Evolutionary conservation across 2,329 filamentous ascomycete genomes (phyloP), one percentile per base, ranked within the genome.

Genomic region (Magnaporthales sp.): DNA sequence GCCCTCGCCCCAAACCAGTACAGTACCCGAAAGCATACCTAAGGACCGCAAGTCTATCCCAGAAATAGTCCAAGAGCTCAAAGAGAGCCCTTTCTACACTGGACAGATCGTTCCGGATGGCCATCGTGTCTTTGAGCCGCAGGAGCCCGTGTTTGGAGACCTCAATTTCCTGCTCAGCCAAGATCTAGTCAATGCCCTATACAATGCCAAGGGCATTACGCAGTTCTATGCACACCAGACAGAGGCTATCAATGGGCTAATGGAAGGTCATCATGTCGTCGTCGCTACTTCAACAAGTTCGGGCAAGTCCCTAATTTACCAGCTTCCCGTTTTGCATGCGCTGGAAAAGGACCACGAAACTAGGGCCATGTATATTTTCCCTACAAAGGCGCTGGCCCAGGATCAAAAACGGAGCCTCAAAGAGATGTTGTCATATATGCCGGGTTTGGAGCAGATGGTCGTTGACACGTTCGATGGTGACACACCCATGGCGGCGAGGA

Each of bases 391-490:
- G 1, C 80, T 99, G 19, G 94, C 95, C 0, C 95, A 99, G 75
- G 95, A 99, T 76, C 95, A 99, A 76, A 88, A 89, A 71, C 86
- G 93, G 71, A 97, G 93, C 71, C 81, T 99, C 75, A 91, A 91
- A 72, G 92, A 97, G 66, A 84, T 98, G 74, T 80, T 98, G 68
- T 80, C 84, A 0, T 97, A 90, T 72, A 91, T 99, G 84, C 85
- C 89, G 0, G 89, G 88, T 0, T 77, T 98, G 26, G 88, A 93
- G 73, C 83, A 91, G 58, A 80, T 88, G 0, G 79, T 96, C 22
- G 92, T 97, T 2, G 95, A 97, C 74, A 97, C 95, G 0, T 98
- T 96, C 71, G 95, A 99, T 74, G 95, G 95, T 7, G 95, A 99
- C 75, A 99, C 95, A 0, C 88, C 91, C 0, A 93, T 96, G 87